Evolutionary conservation across 371 early-diverging fungal genomes (phyloP), one percentile per base, ranked within the genome.

Genomic region (Apophysomyces sp.): DNA sequence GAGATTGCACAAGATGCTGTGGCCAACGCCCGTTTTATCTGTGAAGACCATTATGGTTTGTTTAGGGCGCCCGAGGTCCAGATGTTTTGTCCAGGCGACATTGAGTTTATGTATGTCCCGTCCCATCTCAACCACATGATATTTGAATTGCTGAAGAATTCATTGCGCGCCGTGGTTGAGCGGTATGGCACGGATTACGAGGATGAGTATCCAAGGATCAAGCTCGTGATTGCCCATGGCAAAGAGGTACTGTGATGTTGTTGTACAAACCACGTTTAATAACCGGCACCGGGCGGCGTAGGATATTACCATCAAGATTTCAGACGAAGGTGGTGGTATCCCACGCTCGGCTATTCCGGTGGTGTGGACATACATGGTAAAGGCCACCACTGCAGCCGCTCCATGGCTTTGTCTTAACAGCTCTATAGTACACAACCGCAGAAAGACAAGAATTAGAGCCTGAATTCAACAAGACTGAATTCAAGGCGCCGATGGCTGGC

Each of bases 321-420:
- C 90, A 12, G 98, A 98, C 74, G 97, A 98, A 73, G 98, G 98
- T 13, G 97, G 97, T n/a, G 97, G 98, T 57, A 94, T 96, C 57
- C 94, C 97, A 31, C 77, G 97, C 54, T 89, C 92, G 34, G 95
- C 90, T 18, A 90, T 95, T 75, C 93, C 94, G 28, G 78, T 93
- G 62, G 94, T 97, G 24, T 97, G 96, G 97, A 95, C 97, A 5
- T 97, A 97, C 72, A 92, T 97, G 96, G 87, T 80, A 73, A 58
- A 52, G 59, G 41, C 31, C 5, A 4, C 11, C 28, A 55, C 32
- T 16, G 30, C 18, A 37, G 11, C 15, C 52, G 37, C 6, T 11
- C n/a, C 6, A 52, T 4, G 28, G 11, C 11, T 18, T 21, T n/a
- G 21, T 34, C 30, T 8, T 28, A 8, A 37, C 32, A 12, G 34